These are phyloP conservation scores for Neoarthrinium moseri DNA, from an alignment of 2,329 filamentous ascomycete genomes.

Conservation along the genomic window DNA sequence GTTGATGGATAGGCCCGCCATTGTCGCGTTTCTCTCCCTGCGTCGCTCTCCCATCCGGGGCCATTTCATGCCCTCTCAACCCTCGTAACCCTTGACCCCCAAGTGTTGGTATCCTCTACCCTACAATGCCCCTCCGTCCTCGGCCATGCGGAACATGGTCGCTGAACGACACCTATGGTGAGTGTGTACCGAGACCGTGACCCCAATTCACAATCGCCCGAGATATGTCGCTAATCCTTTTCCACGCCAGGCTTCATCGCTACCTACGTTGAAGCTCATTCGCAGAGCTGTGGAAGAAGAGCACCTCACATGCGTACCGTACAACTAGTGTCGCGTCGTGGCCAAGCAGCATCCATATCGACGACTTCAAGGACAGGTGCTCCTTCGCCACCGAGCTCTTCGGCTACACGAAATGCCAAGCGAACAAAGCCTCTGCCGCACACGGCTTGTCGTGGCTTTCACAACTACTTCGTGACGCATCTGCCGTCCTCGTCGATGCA, in stretches of 20 bases:
- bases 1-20: constrained; percentile 4
- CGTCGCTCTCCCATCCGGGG: background rate
- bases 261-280: constrained; percentile 25
- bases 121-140: constrained; percentile 22
- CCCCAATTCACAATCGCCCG: too few species aligned
- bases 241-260: constrained; percentile 28
- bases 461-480: constrained; percentile 97
- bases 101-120: too few species aligned
- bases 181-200: too few species aligned
- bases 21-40: too few species aligned
- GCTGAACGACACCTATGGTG: constrained; percentile 31
- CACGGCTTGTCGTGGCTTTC: constrained; percentile 58
- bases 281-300: constrained; percentile 15
- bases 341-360: constrained; percentile 12
- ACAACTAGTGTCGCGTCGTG: constrained; percentile 8
- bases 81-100: background rate
- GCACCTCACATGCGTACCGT: constrained; percentile 5
- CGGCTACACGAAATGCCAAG: constrained; percentile 9
- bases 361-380: constrained; percentile 10
- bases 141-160: constrained; percentile 28
- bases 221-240: constrained; percentile 5
- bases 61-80: background rate
- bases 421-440: constrained; percentile 10
- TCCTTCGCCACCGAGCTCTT: constrained; percentile 1
- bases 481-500: constrained; percentile 90